Base-by-base conservation (phyloP, 163 green algal genomes). In the Scenedesmus sp. region DNA sequence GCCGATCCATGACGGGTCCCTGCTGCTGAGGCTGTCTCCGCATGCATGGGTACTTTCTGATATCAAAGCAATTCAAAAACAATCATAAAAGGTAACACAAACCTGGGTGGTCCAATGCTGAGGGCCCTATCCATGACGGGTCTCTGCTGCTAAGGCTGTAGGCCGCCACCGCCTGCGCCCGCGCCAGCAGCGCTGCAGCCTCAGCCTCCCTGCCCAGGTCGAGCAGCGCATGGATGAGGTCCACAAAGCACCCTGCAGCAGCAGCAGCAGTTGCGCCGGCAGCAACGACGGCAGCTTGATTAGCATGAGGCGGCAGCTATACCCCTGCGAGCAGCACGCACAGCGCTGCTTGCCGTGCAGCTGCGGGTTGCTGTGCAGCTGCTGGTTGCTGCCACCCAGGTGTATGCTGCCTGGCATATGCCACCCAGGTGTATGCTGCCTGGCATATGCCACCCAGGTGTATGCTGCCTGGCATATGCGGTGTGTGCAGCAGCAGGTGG, bases 151-250 rank as follows among this genome's bases (percentile, higher is more conserved):
- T 89, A 9, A 79, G 67, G 2, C 1, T 73, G 20, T 20, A 57
- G 74, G 86, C 62, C 0, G 76, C 76, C 18, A 83, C 66, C 12
- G 86, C 66, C n/a, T 76, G 55, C 12, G 88, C 88, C 52, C 76
- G 57, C 62, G 82, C 76, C 5, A 92, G 88, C 55, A 92, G 77
- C 13, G 15, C 34, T 12, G 64, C 60, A 18, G 88, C 88, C 79
- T 92, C 34, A 4, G 52, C 15, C 54, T 64, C 54, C 77, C 66
- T 74, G 60, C 88, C 88, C 3, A 84, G 4, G 15, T 82, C 88
- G 13, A 88, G 34, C 34, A 92, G 77, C 15, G 59, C 79, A 23
- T 83, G 46, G 6, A 92, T 52, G 20, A 91, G 56, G 55, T 91
- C 67, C 64, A 52, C 26, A 62, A 91, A 91, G 55, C 73, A 76